These are phyloP conservation scores for Rosa persica DNA, from an alignment of 306 rosid genomes.

Conservation along the genomic window DNA sequence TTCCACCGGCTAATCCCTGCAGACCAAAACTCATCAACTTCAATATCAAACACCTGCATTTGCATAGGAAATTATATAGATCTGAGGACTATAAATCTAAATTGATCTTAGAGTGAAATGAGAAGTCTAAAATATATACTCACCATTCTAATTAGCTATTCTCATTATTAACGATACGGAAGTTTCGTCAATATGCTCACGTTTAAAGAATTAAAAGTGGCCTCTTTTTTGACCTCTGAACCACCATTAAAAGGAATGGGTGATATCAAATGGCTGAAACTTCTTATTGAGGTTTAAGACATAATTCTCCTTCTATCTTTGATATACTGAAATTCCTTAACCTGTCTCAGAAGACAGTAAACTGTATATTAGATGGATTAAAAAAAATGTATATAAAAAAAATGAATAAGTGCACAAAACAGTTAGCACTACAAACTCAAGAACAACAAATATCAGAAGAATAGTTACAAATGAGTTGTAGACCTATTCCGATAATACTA, in stretches of 20 bases:
- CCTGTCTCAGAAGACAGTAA: too few species aligned
- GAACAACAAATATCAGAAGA: not conserved
- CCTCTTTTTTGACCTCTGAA: too few species aligned
- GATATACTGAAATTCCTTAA: too few species aligned
- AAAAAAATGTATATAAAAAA: not conserved
- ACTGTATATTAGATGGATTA: too few species aligned
- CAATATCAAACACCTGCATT: not conserved
- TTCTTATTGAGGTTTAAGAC: too few species aligned
- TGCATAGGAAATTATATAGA: too few species aligned
- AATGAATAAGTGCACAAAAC: not conserved
- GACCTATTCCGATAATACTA: not conserved
- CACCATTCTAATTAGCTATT: conserved; percentile 33
- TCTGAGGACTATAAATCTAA: not conserved
- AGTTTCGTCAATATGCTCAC: too few species aligned
- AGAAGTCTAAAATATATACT: conserved; percentile 17
- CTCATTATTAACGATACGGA: too few species aligned
- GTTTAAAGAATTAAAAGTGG: too few species aligned
- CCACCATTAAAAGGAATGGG: too few species aligned
- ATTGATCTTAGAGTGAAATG: not conserved
- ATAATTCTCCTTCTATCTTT: too few species aligned
- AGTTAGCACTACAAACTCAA: not conserved
- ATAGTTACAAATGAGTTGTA: not conserved
- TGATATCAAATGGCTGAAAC: too few species aligned
- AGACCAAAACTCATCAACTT: conserved; percentile 22
- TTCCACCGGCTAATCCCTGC: conserved; percentile 55